Evolutionary conservation across 2,329 filamentous ascomycete species (phyloP).

Genomic region (Chrysosphaeria jannelii): DNA sequence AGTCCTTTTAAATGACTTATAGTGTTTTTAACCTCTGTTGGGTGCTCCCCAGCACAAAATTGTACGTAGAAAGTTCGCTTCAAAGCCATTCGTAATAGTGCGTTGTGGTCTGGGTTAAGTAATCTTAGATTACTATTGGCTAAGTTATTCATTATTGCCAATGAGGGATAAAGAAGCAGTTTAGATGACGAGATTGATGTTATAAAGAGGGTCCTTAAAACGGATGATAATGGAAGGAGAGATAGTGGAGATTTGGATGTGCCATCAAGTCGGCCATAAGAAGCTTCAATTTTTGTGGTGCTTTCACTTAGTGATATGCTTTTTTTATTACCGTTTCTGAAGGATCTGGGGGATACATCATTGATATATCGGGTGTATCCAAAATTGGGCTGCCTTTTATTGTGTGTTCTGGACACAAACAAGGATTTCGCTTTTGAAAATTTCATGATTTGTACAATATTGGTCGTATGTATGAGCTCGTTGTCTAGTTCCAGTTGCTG

Average conservation of each 20-base stretch:
- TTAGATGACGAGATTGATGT: conserved; percentile 40
- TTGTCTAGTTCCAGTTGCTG: too few relatives aligned
- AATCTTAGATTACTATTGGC: conserved; percentile 36
- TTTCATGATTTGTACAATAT: too few relatives aligned
- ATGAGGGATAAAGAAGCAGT: conserved; percentile 35
- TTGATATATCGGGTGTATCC: too few relatives aligned
- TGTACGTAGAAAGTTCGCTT: conserved; percentile 72
- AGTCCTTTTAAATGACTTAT: conserved; percentile 35
- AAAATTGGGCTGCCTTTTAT: too few relatives aligned
- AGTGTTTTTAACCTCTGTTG: conserved; percentile 33
- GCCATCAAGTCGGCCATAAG: too few relatives aligned
- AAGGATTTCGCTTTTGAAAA: too few relatives aligned
- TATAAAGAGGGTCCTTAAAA: conserved; percentile 39
- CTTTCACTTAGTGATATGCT: too few relatives aligned
- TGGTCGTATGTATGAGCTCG: too few relatives aligned
- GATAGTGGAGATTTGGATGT: conserved; percentile 28
- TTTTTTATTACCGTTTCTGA: too few relatives aligned
- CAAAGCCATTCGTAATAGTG: conserved; percentile 34
- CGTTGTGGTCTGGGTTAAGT: conserved; percentile 48
- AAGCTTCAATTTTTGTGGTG: too few relatives aligned
- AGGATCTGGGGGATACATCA: too few relatives aligned
- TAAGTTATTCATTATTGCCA: conserved; percentile 34
- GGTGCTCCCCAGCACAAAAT: conserved; percentile 62
- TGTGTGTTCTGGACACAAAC: too few relatives aligned
- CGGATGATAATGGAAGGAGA: conserved; percentile 31